These are phyloP conservation scores for Chlorokybus atmophyticus DNA, from an alignment of 139 green algal genomes.

Conservation along the genomic window DNA sequence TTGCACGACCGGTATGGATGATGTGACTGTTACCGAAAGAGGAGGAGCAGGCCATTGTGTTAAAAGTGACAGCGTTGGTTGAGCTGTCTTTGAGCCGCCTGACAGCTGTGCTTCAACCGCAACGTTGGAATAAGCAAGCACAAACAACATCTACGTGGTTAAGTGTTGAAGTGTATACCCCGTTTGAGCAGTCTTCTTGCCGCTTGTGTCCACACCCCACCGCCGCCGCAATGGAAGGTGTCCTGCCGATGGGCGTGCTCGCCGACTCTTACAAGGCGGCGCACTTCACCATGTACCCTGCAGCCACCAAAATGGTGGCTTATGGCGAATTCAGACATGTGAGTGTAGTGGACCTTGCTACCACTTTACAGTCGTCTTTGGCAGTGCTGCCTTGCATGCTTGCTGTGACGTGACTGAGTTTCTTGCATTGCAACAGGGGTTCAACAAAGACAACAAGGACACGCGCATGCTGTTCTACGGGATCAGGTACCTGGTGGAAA, in stretches of 20 bases:
- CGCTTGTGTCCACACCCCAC: too few species aligned
- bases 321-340: background rate
- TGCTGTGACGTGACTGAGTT: background rate
- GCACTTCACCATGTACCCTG: background rate
- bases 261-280: background rate
- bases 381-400: background rate
- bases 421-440: constrained; percentile 57
- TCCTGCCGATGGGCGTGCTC: background rate
- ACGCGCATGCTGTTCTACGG: constrained; percentile 62
- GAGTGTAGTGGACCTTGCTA: background rate
- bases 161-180: too few species aligned
- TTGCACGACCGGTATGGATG: too few species aligned
- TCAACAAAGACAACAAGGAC: constrained; percentile 53
- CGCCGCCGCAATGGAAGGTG: too few species aligned
- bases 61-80: too few species aligned
- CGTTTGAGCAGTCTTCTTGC: too few species aligned
- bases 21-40: too few species aligned
- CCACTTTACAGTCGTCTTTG: background rate
- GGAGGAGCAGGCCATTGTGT: too few species aligned
- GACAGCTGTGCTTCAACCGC: too few species aligned
- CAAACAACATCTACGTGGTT: too few species aligned
- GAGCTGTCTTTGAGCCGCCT: too few species aligned
- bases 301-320: background rate
- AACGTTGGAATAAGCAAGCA: too few species aligned
- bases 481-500: constrained; percentile 69